Base-by-base conservation (phyloP, 495 filamentous ascomycete genomes). In the Lindgomyces ingoldianus region DNA sequence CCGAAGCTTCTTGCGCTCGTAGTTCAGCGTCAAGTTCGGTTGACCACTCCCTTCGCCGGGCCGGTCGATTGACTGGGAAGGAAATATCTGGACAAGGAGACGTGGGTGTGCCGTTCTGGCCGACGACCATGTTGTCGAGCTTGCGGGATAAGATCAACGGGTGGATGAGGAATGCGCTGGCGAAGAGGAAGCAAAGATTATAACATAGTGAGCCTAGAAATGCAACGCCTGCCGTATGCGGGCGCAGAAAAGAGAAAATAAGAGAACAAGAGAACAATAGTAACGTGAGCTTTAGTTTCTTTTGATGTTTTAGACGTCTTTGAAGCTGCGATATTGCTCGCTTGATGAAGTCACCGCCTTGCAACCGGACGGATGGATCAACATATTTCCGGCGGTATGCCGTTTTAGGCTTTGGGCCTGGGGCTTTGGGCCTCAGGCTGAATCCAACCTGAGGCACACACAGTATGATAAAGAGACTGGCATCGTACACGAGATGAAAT, bases 51-150 rank as follows among this genome's bases (percentile, higher is more conserved):
- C 63, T 56, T 22, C 47, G 39, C 4, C 62, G 60, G 19, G 41
- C 9, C n/a, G 64, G 65, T 1, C 62, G 60, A 42, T 67, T 63
- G 1, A 64, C 44, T 4, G 68, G 68, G 57, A 65, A 64, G 25
- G 70, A 70, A 29, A 70, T 70, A 18, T 57, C 61, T 18, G 70
- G 67, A 21, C 48, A 52, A 22, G 63, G 45, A 26, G 65, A 60
- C 1, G 47, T 18, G 22, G 62, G 62, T n/a, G 46, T 27, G 46
- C 62, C 56, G 48, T 54, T 48, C 9, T 1, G 55, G 14, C 12
- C 4, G 51, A 18, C 14, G 16, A 55, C 36, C 62, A 60, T 65
- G 29, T 48, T 47, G 10, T 10, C 12, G 12, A 24, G 29, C n/a
- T n/a, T n/a, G n/a, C n/a, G n/a, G n/a, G n/a, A n/a, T n/a, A n/a